Base-by-base conservation (phyloP, 23 red algal species). In the Gracilaria gracilis region DNA sequence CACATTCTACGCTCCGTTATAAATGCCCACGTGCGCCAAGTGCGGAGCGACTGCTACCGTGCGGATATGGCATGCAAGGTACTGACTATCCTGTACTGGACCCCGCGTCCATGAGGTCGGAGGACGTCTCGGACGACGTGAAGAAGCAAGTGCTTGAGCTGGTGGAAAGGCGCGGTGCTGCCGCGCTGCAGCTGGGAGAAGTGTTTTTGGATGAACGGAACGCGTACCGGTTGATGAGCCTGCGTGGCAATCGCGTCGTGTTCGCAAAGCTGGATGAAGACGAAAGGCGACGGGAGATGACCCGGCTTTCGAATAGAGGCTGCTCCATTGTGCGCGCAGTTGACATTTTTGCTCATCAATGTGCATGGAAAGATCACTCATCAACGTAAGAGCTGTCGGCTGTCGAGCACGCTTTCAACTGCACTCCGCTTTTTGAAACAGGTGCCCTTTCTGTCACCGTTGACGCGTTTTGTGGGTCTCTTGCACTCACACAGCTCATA, bases 31-130 rank as follows among this genome's bases (percentile, higher is more conserved):
- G 81, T 0, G 8, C 7, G 28, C 40, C 81, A 23, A 38, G 46
- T 14, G 44, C 46, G 20, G 40, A 65, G 14, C 34, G 57, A 46
- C 32, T 65, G 40, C 21, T 65, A 27, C 40, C 53, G 13, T 85
- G 81, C 50, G 81, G 81, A 7, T 67, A 67, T 39, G 58, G 81
- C 33, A 31, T 85, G 81, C 81, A 51, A 48, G 81, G 81, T 50
- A 85, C 58, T 15, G 81, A 85, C 23, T 85, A 67, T 70, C 81
- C 57, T 5, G 35, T 37, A 0, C 14, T 37, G 31, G 25, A 34
- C 25, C 32, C 34, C 25, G 2, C 32, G n/a, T 27, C 32, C 55
- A 70, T 70, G 1, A 42, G 2, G 2, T 9, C 33, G 15, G 57
- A 65, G 13, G 19, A 35, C 34, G 46, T 85, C 17, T 36, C 53